These are phyloP conservation scores for Kalmanozyma brasiliensis DNA, from an alignment of 1,284 basidiomycete genomes.

Conservation along the genomic window DNA sequence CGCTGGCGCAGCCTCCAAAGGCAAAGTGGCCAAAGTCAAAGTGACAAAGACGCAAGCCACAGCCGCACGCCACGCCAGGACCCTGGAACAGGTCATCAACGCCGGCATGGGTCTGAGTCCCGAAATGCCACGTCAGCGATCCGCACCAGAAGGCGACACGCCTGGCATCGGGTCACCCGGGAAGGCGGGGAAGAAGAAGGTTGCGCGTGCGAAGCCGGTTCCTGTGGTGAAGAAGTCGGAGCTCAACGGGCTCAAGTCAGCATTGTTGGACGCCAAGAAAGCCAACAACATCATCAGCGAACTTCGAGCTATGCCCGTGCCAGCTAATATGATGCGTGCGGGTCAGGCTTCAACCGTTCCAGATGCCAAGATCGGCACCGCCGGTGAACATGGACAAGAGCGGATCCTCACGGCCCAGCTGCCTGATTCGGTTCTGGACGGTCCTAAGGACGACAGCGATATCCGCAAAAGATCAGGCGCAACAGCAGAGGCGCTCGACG, in stretches of 20 bases:
- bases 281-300: slow-evolving; percentile 61
- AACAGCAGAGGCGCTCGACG: slow-evolving; percentile 8
- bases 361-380: slow-evolving; percentile 34
- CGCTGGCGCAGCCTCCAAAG: slow-evolving; percentile 18
- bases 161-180: background rate
- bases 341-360: slow-evolving; percentile 27
- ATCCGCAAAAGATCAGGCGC: slow-evolving; percentile 28
- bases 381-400: slow-evolving; percentile 45
- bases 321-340: slow-evolving; percentile 25
- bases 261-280: slow-evolving; percentile 50
- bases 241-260: slow-evolving; percentile 53
- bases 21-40: slow-evolving; percentile 46
- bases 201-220: slow-evolving; percentile 22
- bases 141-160: background rate
- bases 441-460: slow-evolving; percentile 40
- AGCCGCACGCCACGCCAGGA: slow-evolving; percentile 58
- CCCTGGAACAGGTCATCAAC: slow-evolving; percentile 59
- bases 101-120: slow-evolving; percentile 52
- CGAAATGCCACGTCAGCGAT: slow-evolving; percentile 25
- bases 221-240: slow-evolving; percentile 42
- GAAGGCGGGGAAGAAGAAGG: slow-evolving; percentile 31
- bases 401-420: slow-evolving; percentile 29
- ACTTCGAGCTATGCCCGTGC: slow-evolving; percentile 52
- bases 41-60: slow-evolving; percentile 49
- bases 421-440: slow-evolving; percentile 19